These are phyloP conservation scores for Boletus huronensis DNA, from an alignment of 768 basidiomycete genomes.

Conservation along the genomic window DNA sequence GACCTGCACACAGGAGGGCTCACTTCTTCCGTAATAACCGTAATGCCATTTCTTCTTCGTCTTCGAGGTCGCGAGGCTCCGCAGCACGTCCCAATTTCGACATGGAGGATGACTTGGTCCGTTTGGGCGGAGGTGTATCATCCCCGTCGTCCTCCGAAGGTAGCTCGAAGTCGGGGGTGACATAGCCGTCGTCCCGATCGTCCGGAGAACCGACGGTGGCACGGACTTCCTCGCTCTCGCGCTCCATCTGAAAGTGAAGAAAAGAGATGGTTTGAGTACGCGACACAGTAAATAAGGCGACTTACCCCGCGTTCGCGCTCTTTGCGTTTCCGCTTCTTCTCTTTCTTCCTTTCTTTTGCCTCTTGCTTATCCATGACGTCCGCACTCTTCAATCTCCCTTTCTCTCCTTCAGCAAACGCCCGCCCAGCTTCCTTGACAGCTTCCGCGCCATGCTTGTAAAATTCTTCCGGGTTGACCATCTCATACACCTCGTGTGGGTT, in stretches of 20 bases:
- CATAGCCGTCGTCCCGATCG: constrained; percentile 65
- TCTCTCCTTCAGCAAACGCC: constrained; percentile 70
- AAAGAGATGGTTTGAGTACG: background rate
- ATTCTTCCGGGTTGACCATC: constrained; percentile 70
- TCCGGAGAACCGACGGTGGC: constrained; percentile 35
- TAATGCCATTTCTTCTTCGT: constrained; percentile 65
- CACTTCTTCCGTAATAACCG: constrained; percentile 44
- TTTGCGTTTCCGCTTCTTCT: constrained; percentile 92
- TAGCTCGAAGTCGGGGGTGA: constrained; percentile 67
- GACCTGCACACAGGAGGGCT: constrained; percentile 7
- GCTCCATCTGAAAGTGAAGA: constrained; percentile 17
- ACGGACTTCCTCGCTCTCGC: constrained; percentile 25
- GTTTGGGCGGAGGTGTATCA: constrained; percentile 32
- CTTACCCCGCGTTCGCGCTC: constrained; percentile 54
- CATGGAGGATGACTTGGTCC: constrained; percentile 25
- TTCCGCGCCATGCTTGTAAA: constrained; percentile 61
- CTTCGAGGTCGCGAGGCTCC: constrained; percentile 38
- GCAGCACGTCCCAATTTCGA: constrained; percentile 28
- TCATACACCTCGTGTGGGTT: constrained; percentile 79
- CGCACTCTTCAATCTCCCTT: constrained; percentile 62
- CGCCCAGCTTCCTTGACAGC: constrained; percentile 64
- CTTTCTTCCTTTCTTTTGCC: constrained; percentile 82
- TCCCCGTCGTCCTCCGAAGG: constrained; percentile 36
- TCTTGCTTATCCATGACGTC: constrained; percentile 78
- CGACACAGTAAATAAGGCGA: background rate